These are phyloP conservation scores for Fusarium sp. DNA, from an alignment of 2,329 filamentous ascomycete genomes.

Conservation along the genomic window DNA sequence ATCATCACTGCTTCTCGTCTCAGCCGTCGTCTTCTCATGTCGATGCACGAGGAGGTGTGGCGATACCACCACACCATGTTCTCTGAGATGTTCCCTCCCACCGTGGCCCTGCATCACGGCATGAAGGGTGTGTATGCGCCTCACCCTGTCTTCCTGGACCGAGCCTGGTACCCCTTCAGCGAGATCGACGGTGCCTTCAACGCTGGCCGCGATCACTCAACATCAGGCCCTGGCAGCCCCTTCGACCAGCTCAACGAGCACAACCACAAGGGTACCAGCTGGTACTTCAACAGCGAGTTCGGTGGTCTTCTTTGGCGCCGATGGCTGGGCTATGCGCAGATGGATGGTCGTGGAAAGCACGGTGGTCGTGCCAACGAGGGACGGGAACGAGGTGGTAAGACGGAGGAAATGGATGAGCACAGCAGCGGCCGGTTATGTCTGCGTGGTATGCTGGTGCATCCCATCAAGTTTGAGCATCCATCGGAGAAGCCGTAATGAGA, in stretches of 20 bases:
- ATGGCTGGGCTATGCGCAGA: conserved; percentile 75
- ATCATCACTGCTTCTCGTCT: conserved; percentile 80
- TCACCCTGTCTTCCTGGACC: conserved; percentile 84
- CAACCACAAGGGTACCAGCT: conserved; percentile 84
- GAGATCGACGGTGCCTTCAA: conserved; percentile 85
- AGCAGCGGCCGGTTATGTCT: conserved; percentile 79
- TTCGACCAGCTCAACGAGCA: conserved; percentile 80
- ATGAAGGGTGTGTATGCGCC: conserved; percentile 84
- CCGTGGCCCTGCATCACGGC: conserved; percentile 78
- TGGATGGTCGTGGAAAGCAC: conserved; percentile 62
- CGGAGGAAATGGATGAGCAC: conserved; percentile 58
- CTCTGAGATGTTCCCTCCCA: conserved; percentile 82
- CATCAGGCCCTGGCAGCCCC: conserved; percentile 73
- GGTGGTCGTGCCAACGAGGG: conserved; percentile 64
- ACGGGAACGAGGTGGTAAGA: conserved; percentile 63
- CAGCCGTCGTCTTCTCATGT: conserved; percentile 72
- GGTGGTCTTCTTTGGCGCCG: conserved; percentile 81
- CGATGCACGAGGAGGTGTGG: conserved; percentile 82
- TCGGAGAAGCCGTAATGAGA: conserved; percentile 51
- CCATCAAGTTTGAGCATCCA: conserved; percentile 76
- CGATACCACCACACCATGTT: conserved; percentile 78
- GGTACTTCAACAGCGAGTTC: conserved; percentile 88
- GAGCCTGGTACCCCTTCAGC: conserved; percentile 74
- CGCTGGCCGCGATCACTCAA: conserved; percentile 74
- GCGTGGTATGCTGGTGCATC: conserved; percentile 83